Conservation (phyloP, 345 rosid genomes). For the Acer yangbiense region DNA sequence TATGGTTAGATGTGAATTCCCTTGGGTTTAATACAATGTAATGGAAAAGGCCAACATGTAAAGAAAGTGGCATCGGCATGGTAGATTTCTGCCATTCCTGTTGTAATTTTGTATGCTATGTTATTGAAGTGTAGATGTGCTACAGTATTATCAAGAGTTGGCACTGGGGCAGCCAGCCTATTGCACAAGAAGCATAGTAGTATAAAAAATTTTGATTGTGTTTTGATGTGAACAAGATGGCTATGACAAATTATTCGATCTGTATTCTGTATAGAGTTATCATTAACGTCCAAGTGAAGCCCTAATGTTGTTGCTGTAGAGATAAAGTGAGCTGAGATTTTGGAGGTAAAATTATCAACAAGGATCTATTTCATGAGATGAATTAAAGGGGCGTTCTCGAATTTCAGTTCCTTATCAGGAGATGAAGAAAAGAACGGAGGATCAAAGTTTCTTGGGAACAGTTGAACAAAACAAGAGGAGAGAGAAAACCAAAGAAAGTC, state of each 20-base stretch:
- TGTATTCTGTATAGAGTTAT: background rate
- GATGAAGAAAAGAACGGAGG: background rate
- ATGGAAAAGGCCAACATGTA: background rate
- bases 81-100: background rate
- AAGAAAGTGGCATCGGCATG: background rate
- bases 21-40: background rate
- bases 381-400: background rate
- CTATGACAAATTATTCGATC: background rate
- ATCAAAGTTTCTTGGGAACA: conserved; percentile 5
- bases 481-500: background rate
- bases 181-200: background rate
- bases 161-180: background rate
- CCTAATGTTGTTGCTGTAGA: background rate
- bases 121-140: background rate
- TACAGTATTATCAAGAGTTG: background rate
- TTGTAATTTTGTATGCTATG: background rate
- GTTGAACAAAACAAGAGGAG: background rate
- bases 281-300: background rate
- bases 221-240: background rate
- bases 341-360: background rate
- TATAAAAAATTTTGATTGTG: background rate
- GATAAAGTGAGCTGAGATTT: conserved; percentile 11
- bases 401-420: background rate
- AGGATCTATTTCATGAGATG: background rate
- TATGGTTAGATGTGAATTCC: background rate